Base-by-base conservation (phyloP, 805 yeast genomes). In the Wickerhamiella occidentalis region DNA sequence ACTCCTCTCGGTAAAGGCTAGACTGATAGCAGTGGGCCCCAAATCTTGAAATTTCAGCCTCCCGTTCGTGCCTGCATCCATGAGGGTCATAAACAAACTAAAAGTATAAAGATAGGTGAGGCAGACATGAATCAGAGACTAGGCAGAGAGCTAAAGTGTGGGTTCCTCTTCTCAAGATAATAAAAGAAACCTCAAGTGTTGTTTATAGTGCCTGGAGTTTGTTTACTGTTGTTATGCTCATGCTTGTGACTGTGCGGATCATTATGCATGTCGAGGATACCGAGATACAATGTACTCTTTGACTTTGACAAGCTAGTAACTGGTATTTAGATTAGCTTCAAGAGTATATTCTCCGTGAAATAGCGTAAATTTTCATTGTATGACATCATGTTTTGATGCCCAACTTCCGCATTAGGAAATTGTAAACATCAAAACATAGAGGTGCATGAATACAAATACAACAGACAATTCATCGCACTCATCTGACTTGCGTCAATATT, bases 361-460 rank as follows among this genome's bases (percentile, higher is more conserved):
- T 5, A 19, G 19, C 18, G 4, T 33, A 15, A 15, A 33, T n/a
- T 33, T 33, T 33, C 38, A 33, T 33, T 33, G 38, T 33, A 33
- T 33, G 38, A 33, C 38, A 33, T 33, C 38, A 33, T 33, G 33
- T 41, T 43, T 15, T 25, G 29, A 7, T 29, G 6, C 25, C 38
- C 9, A 5, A 22, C 47, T 22, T 45, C 47, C 47, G 17, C n/a
- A 45, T 45, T 33, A 17, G 47, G 47, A 33, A 45, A 33, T 12
- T 35, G 33, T 45, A 45, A 45, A 45, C 47, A 45, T 30, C 46
- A 43, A 44, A 45, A n/a, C 35, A 30, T 36, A 22, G 29, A 35
- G 38, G 40, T 36, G 40, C 41, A 45, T 30, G 38, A 45, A 23
- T 42, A 42, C 47, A 45, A 33, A 45, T 40, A 45, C 47, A 43